These are phyloP conservation scores for Zoysia japonica DNA, from an alignment of 176 grass and related monocot species.

Conservation along the genomic window DNA sequence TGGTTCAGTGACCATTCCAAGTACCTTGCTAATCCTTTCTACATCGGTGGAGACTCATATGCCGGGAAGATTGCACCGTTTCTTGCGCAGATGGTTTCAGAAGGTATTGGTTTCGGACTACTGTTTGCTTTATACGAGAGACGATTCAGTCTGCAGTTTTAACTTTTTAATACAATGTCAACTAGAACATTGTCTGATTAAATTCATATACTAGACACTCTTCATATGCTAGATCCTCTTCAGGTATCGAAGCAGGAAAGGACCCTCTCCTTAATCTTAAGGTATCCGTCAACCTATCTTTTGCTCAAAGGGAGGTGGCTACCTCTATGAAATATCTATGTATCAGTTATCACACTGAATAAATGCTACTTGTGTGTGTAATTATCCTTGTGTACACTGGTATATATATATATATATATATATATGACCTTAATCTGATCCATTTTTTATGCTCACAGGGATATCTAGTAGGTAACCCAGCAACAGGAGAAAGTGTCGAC, in stretches of 20 bases:
- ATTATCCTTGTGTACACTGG: no score
- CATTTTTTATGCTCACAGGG: constrained; percentile 26
- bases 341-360: no score
- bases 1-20: constrained; percentile 19
- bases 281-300: neutral
- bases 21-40: neutral
- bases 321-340: no score
- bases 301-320: neutral
- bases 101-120: constrained; percentile 1
- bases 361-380: no score
- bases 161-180: neutral
- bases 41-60: constrained; percentile 22
- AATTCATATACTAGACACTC: neutral
- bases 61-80: constrained; percentile 3
- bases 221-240: neutral
- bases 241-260: constrained; percentile 3
- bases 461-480: constrained; percentile 54
- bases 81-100: constrained; percentile 7
- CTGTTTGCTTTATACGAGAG: neutral
- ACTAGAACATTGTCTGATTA: neutral
- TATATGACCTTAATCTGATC: no score
- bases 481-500: constrained; percentile 32
- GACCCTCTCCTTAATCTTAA: neutral
- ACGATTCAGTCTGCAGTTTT: neutral
- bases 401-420: no score